Percentiles rank a stretch among this genome's conserved stretches.
phyloP scores from a whole-genome alignment of 139 green algal species.

The Desmodesmus armatus region DNA sequence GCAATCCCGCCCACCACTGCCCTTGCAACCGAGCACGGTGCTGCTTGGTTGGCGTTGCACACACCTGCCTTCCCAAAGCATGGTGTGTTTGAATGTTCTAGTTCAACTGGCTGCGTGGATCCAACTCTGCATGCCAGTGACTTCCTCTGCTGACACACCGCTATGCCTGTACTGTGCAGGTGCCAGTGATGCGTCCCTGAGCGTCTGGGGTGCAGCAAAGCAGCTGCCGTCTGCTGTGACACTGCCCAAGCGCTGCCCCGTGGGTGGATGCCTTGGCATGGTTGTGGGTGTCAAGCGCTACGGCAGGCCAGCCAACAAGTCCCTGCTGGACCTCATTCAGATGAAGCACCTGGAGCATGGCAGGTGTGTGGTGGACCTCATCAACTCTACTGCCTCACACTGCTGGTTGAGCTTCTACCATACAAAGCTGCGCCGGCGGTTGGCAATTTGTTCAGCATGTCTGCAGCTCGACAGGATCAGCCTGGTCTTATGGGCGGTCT shows the following conservation, averaged over 20 bases:
- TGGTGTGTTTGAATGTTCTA: too few species aligned
- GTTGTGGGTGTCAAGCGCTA: constrained; percentile 15
- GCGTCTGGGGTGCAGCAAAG: neutral
- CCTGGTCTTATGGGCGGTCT: too few species aligned
- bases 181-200: neutral
- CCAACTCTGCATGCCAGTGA: too few species aligned
- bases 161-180: too few species aligned
- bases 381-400: neutral
- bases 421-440: neutral
- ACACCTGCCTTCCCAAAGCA: too few species aligned
- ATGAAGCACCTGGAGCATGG: neutral
- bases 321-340: neutral
- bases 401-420: too few species aligned
- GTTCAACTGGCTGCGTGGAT: too few species aligned
- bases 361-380: constrained; percentile 1
- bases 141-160: too few species aligned
- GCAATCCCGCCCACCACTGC: too few species aligned
- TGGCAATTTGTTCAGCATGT: neutral
- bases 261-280: neutral
- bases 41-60: too few species aligned
- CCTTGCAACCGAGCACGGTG: too few species aligned
- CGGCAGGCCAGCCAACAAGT: neutral
- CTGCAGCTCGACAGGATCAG: neutral
- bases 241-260: neutral
- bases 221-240: neutral